Percentiles rank a stretch among this genome's conserved stretches.
Evolutionary conservation across 2,329 filamentous ascomycete species (phyloP).

Genomic region (Colletotrichum endophyticum): DNA sequence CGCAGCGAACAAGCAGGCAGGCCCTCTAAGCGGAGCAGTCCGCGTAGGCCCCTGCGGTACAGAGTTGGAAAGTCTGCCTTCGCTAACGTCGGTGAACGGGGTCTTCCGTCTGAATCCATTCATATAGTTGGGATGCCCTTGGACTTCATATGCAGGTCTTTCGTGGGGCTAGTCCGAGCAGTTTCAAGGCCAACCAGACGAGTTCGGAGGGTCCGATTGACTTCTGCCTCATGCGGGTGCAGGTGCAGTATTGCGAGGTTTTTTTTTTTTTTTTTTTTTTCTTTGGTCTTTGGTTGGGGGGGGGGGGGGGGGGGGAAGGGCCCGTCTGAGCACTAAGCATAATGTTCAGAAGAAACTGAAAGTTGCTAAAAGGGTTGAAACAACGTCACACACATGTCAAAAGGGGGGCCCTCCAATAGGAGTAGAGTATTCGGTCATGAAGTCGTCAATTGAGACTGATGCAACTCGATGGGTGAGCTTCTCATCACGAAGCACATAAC

Average conservation of each 20-base stretch:
- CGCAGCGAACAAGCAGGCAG: neutral
- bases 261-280: neutral
- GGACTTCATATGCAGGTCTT: neutral
- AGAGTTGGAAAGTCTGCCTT: neutral
- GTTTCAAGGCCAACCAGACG: neutral
- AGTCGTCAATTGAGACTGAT: neutral
- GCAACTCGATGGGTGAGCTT: neutral
- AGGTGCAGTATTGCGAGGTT: neutral
- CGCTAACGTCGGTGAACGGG: neutral
- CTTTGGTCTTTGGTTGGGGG: neutral
- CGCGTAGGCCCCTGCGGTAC: neutral
- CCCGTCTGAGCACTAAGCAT: neutral
- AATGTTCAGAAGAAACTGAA: neutral
- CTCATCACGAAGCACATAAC: neutral
- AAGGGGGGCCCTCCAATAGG: neutral
- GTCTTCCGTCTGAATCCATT: neutral
- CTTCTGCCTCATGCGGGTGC: neutral
- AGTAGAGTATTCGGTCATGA: neutral
- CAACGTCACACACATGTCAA: neutral
- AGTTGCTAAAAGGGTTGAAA: neutral
- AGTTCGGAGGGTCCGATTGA: neutral
- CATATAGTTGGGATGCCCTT: neutral
- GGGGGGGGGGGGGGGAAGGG: neutral
- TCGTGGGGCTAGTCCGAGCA: neutral
- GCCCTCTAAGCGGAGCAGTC: neutral